Conservation (phyloP, 2,329 filamentous ascomycete species). For the Didymella arachidicola region DNA sequence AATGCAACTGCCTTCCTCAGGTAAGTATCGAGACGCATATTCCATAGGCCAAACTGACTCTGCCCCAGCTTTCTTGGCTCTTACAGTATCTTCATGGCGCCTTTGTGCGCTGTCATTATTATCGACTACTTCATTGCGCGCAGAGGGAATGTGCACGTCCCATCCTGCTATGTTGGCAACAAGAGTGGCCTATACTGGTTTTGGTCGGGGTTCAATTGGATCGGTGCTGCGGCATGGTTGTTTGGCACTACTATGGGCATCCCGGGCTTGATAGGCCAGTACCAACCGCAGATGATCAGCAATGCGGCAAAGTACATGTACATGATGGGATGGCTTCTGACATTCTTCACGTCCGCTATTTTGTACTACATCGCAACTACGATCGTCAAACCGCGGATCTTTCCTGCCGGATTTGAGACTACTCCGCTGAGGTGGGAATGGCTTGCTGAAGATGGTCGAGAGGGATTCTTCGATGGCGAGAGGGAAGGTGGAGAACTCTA, state of each 20-base stretch:
- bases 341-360: conserved; percentile 38
- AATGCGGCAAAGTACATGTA: conserved; percentile 47
- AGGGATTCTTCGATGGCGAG: conserved; percentile 44
- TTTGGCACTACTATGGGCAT: conserved; percentile 45
- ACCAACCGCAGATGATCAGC: conserved; percentile 44
- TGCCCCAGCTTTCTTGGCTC: conserved; percentile 51
- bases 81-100: conserved; percentile 55
- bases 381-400: conserved; percentile 29
- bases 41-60: conserved; percentile 4
- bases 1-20: conserved; percentile 52
- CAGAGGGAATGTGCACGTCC: conserved; percentile 54
- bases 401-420: conserved; percentile 31
- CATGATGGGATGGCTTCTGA: conserved; percentile 47
- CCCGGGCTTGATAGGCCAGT: conserved; percentile 43
- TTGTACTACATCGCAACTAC: conserved; percentile 37
- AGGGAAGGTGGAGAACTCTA: conserved; percentile 27
- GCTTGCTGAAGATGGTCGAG: conserved; percentile 36
- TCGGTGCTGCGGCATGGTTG: conserved; percentile 43
- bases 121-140: conserved; percentile 51
- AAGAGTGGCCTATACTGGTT: conserved; percentile 43
- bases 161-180: conserved; percentile 46
- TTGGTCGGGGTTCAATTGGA: conserved; percentile 43
- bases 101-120: conserved; percentile 51
- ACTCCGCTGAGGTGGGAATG: conserved; percentile 29
- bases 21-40: background rate